These are phyloP conservation scores for sorghum (Sorghum bicolor) DNA, from an alignment of 176 grass and related monocot species.

Conservation along the genomic window Sorghum_bicolor_NCBIv3 NC_012873.2:65126001-65126500, in stretches of 20 bases:
- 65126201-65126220: neutral
- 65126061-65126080: neutral
- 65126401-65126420: neutral
- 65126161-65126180: neutral
- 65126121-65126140: neutral
- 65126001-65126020: neutral
- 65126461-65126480: slow-evolving; percentile 77
- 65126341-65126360: slow-evolving; percentile 6
- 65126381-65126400: neutral
- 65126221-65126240: neutral
- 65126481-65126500: slow-evolving; percentile 98
- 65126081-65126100: neutral
- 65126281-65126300: neutral
- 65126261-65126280: neutral
- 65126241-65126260: slow-evolving; percentile 7
- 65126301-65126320: neutral
- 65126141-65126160: slow-evolving; percentile 1
- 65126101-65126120: neutral
- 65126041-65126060: neutral
- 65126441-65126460: slow-evolving; percentile 12
- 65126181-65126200: neutral
- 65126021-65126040: neutral
- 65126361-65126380: neutral
- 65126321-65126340: neutral
- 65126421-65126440: slow-evolving; percentile 4